Base-by-base conservation (phyloP, 2,329 filamentous ascomycete genomes). In the Sarocladiaceae sp. region DNA sequence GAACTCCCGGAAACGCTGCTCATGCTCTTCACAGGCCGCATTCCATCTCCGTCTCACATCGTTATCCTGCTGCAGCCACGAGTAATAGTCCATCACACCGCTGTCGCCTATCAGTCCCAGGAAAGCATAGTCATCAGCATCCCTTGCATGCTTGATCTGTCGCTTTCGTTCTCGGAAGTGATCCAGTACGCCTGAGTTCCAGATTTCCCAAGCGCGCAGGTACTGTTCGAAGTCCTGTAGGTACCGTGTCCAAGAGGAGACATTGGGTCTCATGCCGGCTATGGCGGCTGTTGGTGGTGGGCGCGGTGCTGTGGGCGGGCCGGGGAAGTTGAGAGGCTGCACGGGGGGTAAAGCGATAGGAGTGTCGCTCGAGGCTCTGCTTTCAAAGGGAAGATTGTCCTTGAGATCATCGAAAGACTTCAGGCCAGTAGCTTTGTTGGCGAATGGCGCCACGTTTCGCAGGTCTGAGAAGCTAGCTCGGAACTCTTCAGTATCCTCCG, bases 61-160 rank as follows among this genome's bases (percentile, higher is more conserved):
- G 50, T 79, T 73, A 55, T 89, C 85, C 59, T 86, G 77, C 51
- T 76, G 73, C 45, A 83, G 62, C 57, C 76, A 78, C 29, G 64
- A 65, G 47, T 78, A 59, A 57, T 88, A 88, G 45, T 75, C 72
- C 13, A 67, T 58, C 19, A 82, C 68, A 0, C 75, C 78, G 1
- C 53, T 50, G 31, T 73, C 64, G 19, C 70, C 59, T 2, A 59
- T 57, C 7, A 61, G 54, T 23, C 64, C 63, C 15, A 78, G 56
- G 60, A 75, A 79, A 2, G 54, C 55, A 32, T 66, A 63, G 10
- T 69, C 72, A 43, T 71, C 69, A 16, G 64, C 55, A 33, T 60
- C 53, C 47, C 68, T 62, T 19, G 62, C 62, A 21, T 56, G 54
- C 16, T 59, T 58, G 26, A 71, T 64, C 27, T 70, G 58, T 2